Conservation (phyloP, 495 filamentous ascomycete species). For the Penicillium arizonense region DNA sequence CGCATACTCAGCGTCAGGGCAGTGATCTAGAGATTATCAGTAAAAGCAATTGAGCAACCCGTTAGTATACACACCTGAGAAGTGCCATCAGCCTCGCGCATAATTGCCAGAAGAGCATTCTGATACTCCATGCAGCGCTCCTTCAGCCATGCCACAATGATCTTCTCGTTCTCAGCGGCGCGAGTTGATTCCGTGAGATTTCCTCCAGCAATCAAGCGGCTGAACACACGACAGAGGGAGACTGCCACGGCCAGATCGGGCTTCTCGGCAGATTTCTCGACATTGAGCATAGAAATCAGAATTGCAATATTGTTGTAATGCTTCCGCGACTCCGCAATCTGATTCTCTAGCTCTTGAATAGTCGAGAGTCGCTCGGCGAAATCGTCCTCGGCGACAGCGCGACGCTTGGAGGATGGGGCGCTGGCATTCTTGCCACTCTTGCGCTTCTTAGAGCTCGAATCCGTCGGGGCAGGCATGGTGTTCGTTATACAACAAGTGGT, state of each 20-base stretch:
- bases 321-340: conserved; percentile 78
- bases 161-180: conserved; percentile 67
- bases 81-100: conserved; percentile 51
- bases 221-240: conserved; percentile 86
- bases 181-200: conserved; percentile 60
- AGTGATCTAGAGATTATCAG: conserved; percentile 43
- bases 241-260: conserved; percentile 64
- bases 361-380: conserved; percentile 52
- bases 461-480: conserved; percentile 33
- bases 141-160: conserved; percentile 76
- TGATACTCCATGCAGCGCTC: conserved; percentile 71
- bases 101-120: conserved; percentile 49
- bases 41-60: conserved; percentile 8
- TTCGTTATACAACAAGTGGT: background rate
- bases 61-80: conserved; percentile 32
- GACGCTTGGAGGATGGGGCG: conserved; percentile 43
- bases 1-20: conserved; percentile 80
- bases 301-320: conserved; percentile 90
- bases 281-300: conserved; percentile 60
- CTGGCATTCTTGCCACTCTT: conserved; percentile 38
- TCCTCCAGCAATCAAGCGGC: conserved; percentile 75
- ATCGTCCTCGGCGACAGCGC: conserved; percentile 39
- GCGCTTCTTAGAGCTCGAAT: conserved; percentile 39
- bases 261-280: conserved; percentile 39
- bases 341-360: conserved; percentile 68